Conservation (phyloP, 495 filamentous ascomycete genomes). For the Chaetomium cochliodes region DNA sequence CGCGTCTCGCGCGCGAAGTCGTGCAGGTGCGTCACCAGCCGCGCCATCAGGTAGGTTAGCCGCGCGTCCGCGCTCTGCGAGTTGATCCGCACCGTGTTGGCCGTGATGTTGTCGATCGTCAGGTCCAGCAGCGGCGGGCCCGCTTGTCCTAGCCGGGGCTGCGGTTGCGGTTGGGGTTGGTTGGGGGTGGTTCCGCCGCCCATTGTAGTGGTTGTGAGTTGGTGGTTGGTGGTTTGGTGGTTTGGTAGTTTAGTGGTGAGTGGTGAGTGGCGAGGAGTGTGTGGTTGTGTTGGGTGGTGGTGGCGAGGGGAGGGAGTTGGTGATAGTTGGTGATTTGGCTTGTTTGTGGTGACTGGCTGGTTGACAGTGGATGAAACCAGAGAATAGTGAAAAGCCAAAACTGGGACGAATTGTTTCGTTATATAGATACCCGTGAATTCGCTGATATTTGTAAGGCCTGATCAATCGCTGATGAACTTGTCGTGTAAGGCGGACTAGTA, state of each 20-base stretch:
- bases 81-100: constrained; percentile 72
- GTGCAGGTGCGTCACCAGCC: constrained; percentile 75
- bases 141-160: constrained; percentile 12
- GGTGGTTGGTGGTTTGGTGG: no score
- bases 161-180: not conserved
- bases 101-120: constrained; percentile 80
- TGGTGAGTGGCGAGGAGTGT: no score
- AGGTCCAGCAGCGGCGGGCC: constrained; percentile 60
- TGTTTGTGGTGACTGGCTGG: no score
- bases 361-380: no score
- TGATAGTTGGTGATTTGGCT: not conserved
- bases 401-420: not conserved
- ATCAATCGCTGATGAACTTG: constrained; percentile 2
- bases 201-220: not conserved
- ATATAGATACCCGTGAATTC: constrained; percentile 1
- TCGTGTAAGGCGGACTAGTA: not conserved
- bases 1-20: constrained; percentile 81
- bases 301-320: constrained; percentile 2
- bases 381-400: not conserved
- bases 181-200: not conserved
- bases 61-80: constrained; percentile 64
- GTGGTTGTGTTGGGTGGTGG: constrained; percentile 10
- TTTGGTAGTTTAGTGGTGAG: not conserved
- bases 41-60: constrained; percentile 68
- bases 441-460: constrained; percentile 12